Evolutionary conservation across 805 yeast genomes (phyloP).

Genomic region (Teunomyces kruisii): DNA sequence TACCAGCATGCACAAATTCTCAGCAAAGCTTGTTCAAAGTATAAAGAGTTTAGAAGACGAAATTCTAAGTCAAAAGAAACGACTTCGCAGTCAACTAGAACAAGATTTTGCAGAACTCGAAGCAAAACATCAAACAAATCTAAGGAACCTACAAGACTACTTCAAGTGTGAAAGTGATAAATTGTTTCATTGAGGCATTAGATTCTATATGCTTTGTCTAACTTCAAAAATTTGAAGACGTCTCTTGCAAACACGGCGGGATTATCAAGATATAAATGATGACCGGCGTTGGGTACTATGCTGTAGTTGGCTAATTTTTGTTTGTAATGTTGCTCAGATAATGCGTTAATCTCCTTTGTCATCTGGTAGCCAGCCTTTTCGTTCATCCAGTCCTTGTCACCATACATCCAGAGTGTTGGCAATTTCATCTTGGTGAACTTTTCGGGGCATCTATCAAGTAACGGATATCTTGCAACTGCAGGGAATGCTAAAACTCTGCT

Average conservation of each 20-base stretch:
- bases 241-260: constrained; percentile 33
- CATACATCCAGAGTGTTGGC: constrained; percentile 61
- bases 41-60: not conserved
- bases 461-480: constrained; percentile 56
- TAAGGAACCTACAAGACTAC: not conserved
- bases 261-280: constrained; percentile 56
- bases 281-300: constrained; percentile 47
- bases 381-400: constrained; percentile 74
- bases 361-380: constrained; percentile 51
- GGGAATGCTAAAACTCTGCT: constrained; percentile 62
- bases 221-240: constrained; percentile 33
- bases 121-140: not conserved
- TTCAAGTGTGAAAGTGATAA: not conserved
- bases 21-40: not conserved
- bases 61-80: not conserved
- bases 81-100: not conserved
- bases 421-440: constrained; percentile 39
- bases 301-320: constrained; percentile 30
- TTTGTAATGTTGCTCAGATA: constrained; percentile 28
- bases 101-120: constrained; percentile 1
- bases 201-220: constrained; percentile 6
- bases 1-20: not conserved
- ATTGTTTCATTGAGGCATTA: not conserved
- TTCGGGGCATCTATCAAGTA: constrained; percentile 50
- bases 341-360: constrained; percentile 20